A percentile compares a stretch with the other conserved stretches of the same genome.
These are phyloP conservation scores for Kernera saxatilis DNA, from an alignment of 345 rosid species.

Conservation along the genomic window DNA sequence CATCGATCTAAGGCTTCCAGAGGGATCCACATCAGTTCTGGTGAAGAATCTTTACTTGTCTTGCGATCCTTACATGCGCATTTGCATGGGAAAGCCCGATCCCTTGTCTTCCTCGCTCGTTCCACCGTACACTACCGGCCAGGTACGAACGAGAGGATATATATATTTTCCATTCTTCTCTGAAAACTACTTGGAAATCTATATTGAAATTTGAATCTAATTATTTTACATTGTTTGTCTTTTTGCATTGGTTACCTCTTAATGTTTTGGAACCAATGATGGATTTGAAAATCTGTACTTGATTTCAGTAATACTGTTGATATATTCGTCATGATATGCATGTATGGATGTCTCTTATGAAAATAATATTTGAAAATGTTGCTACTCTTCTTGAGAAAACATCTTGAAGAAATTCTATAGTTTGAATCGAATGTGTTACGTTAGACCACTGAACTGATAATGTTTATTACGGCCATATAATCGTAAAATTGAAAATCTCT, in stretches of 20 bases:
- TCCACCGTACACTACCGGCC: constrained; percentile 12
- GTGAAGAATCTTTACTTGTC: constrained; percentile 48
- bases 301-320: background rate
- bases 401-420: background rate
- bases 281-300: background rate
- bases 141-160: background rate
- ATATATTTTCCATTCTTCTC: background rate
- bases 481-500: background rate
- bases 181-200: background rate
- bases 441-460: too few species aligned
- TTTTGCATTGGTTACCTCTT: background rate
- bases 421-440: background rate
- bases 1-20: constrained; percentile 22
- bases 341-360: background rate
- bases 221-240: background rate
- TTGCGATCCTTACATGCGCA: constrained; percentile 48
- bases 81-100: constrained; percentile 31
- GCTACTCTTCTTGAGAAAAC: background rate
- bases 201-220: background rate
- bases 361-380: background rate
- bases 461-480: too few species aligned
- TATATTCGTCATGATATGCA: background rate
- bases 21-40: constrained; percentile 20
- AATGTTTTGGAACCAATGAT: background rate
- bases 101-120: constrained; percentile 6